Conservation (phyloP, 2,329 filamentous ascomycete genomes). For the Xylaria sp. region DNA sequence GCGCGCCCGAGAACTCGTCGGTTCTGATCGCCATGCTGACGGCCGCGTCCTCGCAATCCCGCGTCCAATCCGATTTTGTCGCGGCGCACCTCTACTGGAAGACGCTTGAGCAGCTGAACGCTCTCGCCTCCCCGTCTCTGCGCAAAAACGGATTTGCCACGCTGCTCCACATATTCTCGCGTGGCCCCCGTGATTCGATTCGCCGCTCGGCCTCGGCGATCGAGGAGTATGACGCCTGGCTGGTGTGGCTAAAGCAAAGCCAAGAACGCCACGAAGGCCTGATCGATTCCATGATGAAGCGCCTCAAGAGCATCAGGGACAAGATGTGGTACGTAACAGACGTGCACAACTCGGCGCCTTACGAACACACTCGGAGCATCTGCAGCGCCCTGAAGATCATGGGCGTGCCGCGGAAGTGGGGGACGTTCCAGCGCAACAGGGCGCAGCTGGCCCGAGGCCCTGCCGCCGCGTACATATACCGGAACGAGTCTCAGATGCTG, state of each 20-base stretch:
- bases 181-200: slow-evolving; percentile 70
- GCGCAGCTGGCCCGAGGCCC: slow-evolving; percentile 51
- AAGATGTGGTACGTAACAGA: slow-evolving; percentile 99
- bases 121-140: slow-evolving; percentile 61
- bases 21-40: slow-evolving; percentile 74
- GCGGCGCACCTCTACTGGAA: slow-evolving; percentile 85
- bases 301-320: slow-evolving; percentile 76
- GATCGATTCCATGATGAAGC: slow-evolving; percentile 74
- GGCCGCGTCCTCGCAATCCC: slow-evolving; percentile 75
- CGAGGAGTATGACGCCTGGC: slow-evolving; percentile 79
- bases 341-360: slow-evolving; percentile 85
- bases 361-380: slow-evolving; percentile 84
- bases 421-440: slow-evolving; percentile 53
- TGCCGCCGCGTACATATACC: slow-evolving; percentile 69
- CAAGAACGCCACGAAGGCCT: slow-evolving; percentile 76
- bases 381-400: slow-evolving; percentile 89
- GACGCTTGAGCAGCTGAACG: slow-evolving; percentile 73
- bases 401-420: slow-evolving; percentile 66
- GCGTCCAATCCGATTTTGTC: slow-evolving; percentile 79
- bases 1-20: slow-evolving; percentile 48
- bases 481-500: slow-evolving; percentile 81
- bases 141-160: slow-evolving; percentile 71
- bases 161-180: slow-evolving; percentile 73
- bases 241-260: slow-evolving; percentile 81
- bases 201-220: slow-evolving; percentile 71